Base-by-base conservation (phyloP, 768 basidiomycete species). In the Boletus sensibilis region DNA sequence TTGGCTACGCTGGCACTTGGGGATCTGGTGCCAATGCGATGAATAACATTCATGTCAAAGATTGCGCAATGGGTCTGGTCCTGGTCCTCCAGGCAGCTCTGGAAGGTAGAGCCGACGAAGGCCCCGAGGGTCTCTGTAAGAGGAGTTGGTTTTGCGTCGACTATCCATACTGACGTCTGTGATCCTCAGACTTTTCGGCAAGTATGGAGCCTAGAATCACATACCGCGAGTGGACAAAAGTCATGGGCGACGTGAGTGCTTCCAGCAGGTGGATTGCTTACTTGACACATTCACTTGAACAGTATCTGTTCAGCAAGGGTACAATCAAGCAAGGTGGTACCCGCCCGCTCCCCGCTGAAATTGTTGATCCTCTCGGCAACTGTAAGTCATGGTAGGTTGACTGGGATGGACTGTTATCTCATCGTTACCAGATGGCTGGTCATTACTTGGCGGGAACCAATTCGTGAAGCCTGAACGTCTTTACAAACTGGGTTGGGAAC, bases 1-100 rank as follows among this genome's bases (percentile, higher is more conserved):
- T 66, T 14, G 74, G 76, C 25, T 67, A 68, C 40, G 71, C 72
- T 0, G 78, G 78, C n/a, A 76, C 77, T 1, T 80, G 74, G 74
- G 79, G 78, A 16, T 60, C 68, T 6, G 78, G 78, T 2, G 61
- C 64, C 37, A 79, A 77, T 38, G 31, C 68, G 11, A 71, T 76
- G 68, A 68, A 66, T 33, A 74, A 70, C 38, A 66, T 76, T 7
- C 78, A 79, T 44, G 73, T 81, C 49, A 73, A 72, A 48, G 79
- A 80, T 50, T 70, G 70, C 9, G 73, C 73, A 0, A 62, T 60
- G 44, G 74, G 73, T 21, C 42, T 79, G 8, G 34, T 74, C 25
- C 61, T 68, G 20, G 62, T 79, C 37, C 63, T 80, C 34, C 69
- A 76, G 29, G 75, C 74, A 7, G 76, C 76, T 4, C 57, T 78